These are phyloP conservation scores for Trametes polyzona DNA, from an alignment of 1,284 basidiomycete species.

Conservation along the genomic window DNA sequence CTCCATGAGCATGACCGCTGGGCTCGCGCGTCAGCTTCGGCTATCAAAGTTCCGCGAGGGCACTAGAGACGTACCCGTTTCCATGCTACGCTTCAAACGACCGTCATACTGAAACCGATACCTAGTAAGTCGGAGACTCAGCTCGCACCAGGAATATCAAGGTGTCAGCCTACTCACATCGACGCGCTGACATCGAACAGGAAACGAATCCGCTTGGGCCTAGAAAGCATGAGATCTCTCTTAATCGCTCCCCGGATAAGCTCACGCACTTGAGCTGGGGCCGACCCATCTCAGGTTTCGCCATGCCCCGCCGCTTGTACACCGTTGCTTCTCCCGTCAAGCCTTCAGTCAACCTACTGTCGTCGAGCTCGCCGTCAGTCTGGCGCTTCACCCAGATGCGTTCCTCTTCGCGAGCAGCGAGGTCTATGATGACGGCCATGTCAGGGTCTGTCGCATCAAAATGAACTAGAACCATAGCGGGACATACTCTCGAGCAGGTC, in stretches of 20 bases:
- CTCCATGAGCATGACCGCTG: slow-evolving; percentile 74
- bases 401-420: slow-evolving; percentile 68
- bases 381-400: slow-evolving; percentile 71
- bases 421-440: slow-evolving; percentile 43
- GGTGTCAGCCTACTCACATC: slow-evolving; percentile 50
- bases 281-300: slow-evolving; percentile 65
- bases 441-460: background rate
- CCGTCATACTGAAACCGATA: slow-evolving; percentile 76
- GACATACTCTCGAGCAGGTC: slow-evolving; percentile 62
- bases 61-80: slow-evolving; percentile 51
- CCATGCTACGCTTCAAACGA: slow-evolving; percentile 61
- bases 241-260: background rate
- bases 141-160: background rate
- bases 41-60: background rate
- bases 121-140: slow-evolving; percentile 37
- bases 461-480: background rate
- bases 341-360: slow-evolving; percentile 66
- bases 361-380: slow-evolving; percentile 70
- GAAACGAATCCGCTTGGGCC: slow-evolving; percentile 68
- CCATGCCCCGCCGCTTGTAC: slow-evolving; percentile 70
- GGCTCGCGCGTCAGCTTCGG: background rate
- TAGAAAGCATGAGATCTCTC: slow-evolving; percentile 27
- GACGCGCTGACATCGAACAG: slow-evolving; percentile 75
- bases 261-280: slow-evolving; percentile 65
- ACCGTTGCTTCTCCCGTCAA: slow-evolving; percentile 69